Percentiles rank a stretch among this genome's conserved stretches.
These are phyloP conservation scores for Ustilago vetiveriae DNA, from an alignment of 1,284 basidiomycete genomes.

Conservation along the genomic window DNA sequence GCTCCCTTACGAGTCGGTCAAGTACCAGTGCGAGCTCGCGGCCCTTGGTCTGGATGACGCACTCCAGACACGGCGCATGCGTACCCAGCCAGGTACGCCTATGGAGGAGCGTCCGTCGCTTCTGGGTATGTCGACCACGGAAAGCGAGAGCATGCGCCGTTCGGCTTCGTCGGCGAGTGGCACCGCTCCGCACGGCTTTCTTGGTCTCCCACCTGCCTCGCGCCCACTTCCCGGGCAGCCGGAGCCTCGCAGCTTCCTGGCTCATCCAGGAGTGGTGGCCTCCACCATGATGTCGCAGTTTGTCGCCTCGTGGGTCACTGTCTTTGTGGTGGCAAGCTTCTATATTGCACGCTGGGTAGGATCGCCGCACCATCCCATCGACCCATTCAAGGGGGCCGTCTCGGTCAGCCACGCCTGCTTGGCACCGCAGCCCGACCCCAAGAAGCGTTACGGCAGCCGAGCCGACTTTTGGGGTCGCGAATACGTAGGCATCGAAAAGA, in stretches of 20 bases:
- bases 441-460: conserved; percentile 60
- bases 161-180: conserved; percentile 30
- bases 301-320: conserved; percentile 51
- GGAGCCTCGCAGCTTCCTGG: conserved; percentile 57
- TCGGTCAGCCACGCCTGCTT: conserved; percentile 60
- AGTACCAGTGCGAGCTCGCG: conserved; percentile 67
- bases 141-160: conserved; percentile 14
- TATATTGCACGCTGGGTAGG: conserved; percentile 63
- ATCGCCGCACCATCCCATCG: conserved; percentile 64
- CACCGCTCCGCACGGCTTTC: conserved; percentile 30
- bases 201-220: conserved; percentile 37
- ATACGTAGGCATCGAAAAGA: conserved; percentile 55
- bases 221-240: conserved; percentile 23
- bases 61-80: conserved; percentile 45
- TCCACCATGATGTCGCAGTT: conserved; percentile 65
- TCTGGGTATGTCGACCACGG: conserved; percentile 22
- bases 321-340: conserved; percentile 58
- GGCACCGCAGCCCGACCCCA: conserved; percentile 56
- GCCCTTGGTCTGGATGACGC: conserved; percentile 63
- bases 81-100: conserved; percentile 50
- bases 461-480: conserved; percentile 59
- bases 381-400: conserved; percentile 64
- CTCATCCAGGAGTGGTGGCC: conserved; percentile 67
- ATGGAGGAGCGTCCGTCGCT: conserved; percentile 34
- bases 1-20: conserved; percentile 65